Evolutionary conservation across 2,329 filamentous ascomycete species (phyloP).

Genomic region (Teratosphaeria zuluensis): DNA sequence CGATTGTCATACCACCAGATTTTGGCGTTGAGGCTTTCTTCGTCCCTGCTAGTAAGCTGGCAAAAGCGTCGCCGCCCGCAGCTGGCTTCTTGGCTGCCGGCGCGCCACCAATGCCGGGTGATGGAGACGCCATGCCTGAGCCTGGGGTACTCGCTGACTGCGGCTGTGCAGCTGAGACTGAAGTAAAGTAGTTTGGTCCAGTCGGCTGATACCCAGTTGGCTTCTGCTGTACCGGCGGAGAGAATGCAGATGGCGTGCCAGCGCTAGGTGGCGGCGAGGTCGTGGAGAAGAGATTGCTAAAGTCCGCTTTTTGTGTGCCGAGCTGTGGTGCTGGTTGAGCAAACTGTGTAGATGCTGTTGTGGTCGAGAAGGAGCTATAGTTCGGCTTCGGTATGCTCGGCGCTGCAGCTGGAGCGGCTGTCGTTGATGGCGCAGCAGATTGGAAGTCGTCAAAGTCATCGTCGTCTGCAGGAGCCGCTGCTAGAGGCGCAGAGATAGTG

Average conservation of each 20-base stretch:
- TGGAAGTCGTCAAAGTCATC: constrained; percentile 98
- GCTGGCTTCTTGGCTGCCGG: constrained; percentile 28
- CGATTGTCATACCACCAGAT: constrained; percentile 66
- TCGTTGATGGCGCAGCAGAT: constrained; percentile 59
- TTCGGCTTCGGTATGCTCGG: constrained; percentile 27
- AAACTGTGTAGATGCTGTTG: constrained; percentile 56
- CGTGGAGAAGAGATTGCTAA: constrained; percentile 74
- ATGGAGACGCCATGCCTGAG: constrained; percentile 26
- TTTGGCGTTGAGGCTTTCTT: constrained; percentile 38
- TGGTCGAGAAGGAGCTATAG: constrained; percentile 32
- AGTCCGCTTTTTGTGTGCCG: constrained; percentile 60
- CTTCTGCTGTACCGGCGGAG: constrained; percentile 40
- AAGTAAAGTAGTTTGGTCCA: constrained; percentile 92
- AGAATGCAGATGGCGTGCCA: constrained; percentile 29
- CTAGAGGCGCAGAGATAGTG: constrained; percentile 15
- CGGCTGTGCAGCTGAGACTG: constrained; percentile 44
- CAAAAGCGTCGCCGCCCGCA: constrained; percentile 75
- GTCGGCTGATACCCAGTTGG: constrained; percentile 61
- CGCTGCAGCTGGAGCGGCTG: constrained; percentile 28
- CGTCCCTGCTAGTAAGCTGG: constrained; percentile 64
- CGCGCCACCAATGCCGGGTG: constrained; percentile 24
- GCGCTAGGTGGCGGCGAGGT: constrained; percentile 62
- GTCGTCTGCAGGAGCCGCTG: constrained; percentile 51
- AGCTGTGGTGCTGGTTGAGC: constrained; percentile 77
- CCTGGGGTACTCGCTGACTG: constrained; percentile 33